These are phyloP conservation scores for Cladorrhinum samala DNA, from an alignment of 495 filamentous ascomycete species.

Conservation along the genomic window DNA sequence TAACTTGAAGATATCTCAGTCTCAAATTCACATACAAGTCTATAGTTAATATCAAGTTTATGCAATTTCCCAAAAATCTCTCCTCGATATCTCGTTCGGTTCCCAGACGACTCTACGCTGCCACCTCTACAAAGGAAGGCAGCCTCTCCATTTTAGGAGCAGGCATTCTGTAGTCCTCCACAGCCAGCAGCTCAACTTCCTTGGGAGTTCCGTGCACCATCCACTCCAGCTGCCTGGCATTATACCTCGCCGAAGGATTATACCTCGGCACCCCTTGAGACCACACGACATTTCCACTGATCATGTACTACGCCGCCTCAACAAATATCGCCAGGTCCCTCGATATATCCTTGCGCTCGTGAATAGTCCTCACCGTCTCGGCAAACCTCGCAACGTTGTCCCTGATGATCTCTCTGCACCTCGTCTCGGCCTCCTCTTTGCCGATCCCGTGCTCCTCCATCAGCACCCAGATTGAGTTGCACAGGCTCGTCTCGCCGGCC, in stretches of 20 bases:
- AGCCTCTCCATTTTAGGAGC: neutral
- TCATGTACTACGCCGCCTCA: neutral
- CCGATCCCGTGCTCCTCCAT: constrained; percentile 24
- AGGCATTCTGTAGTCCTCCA: neutral
- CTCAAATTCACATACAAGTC: too few species aligned
- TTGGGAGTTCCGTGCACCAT: neutral
- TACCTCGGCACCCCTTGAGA: neutral
- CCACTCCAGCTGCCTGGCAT: neutral
- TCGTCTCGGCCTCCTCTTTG: constrained; percentile 20
- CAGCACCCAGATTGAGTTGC: constrained; percentile 35
- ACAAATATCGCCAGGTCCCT: neutral
- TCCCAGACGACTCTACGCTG: too few species aligned
- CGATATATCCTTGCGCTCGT: neutral
- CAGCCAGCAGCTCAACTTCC: neutral
- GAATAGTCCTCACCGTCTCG: neutral
- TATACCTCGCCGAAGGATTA: neutral
- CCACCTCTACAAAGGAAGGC: neutral
- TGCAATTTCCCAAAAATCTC: too few species aligned
- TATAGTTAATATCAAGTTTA: too few species aligned
- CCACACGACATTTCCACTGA: neutral
- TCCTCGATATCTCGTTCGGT: too few species aligned
- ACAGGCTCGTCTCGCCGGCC: constrained; percentile 17
- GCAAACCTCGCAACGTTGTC: neutral
- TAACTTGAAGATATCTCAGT: too few species aligned
- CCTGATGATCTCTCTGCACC: neutral